Conservation (phyloP, 208 protist species). For the Phytomonas serpens region DNA sequence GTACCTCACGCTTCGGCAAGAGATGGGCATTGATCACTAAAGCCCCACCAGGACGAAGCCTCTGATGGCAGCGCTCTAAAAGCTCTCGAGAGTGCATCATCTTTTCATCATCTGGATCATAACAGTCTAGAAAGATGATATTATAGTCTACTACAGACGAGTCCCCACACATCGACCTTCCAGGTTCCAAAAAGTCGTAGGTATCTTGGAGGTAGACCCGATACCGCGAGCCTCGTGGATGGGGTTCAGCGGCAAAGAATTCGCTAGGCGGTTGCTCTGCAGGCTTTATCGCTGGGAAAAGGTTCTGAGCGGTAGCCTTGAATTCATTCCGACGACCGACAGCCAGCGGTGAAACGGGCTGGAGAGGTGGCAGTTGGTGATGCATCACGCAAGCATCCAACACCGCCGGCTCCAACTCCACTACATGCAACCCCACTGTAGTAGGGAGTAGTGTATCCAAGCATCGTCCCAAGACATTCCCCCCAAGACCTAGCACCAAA, state of each 20-base stretch:
- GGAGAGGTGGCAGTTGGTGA: constrained; percentile 29
- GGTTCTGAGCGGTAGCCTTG: background rate
- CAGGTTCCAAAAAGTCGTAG: constrained; percentile 24
- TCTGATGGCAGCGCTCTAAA: constrained; percentile 36
- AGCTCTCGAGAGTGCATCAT: constrained; percentile 68
- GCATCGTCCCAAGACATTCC: constrained; percentile 72
- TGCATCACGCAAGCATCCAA: constrained; percentile 37
- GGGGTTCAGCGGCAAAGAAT: constrained; percentile 5
- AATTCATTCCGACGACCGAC: background rate
- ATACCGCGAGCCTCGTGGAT: constrained; percentile 19
- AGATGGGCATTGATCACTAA: constrained; percentile 76
- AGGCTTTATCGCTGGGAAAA: background rate
- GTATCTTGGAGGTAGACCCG: constrained; percentile 46
- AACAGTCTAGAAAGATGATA: constrained; percentile 80
- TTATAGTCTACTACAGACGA: constrained; percentile 15
- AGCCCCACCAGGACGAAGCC: constrained; percentile 41
- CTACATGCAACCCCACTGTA: constrained; percentile 47
- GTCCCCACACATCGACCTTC: background rate
- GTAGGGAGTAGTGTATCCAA: constrained; percentile 39
- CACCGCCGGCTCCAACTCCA: constrained; percentile 73
- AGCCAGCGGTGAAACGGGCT: background rate
- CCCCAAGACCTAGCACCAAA: constrained; percentile 68
- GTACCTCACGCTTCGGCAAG: constrained; percentile 20
- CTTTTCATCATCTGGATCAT: constrained; percentile 52
- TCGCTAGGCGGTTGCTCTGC: background rate